These are phyloP conservation scores for Blastobotrys elegans DNA, from an alignment of 1,139 yeast species.

Conservation along the genomic window DNA sequence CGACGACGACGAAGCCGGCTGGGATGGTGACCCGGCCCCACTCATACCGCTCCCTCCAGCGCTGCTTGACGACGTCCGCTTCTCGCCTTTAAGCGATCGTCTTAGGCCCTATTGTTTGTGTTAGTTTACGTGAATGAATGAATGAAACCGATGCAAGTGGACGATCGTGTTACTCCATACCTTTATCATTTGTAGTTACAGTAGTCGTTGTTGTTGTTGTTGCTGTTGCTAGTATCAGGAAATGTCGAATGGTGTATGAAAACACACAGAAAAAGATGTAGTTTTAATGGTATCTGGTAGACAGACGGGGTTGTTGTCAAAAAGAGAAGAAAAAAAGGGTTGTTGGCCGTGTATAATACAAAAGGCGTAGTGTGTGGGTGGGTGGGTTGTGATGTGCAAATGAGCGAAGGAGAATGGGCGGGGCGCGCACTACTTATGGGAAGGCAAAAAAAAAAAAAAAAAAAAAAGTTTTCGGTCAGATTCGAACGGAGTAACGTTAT, in stretches of 20 bases:
- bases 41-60: conserved; percentile 3
- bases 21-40: not conserved
- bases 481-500: not conserved
- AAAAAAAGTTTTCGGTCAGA: not conserved
- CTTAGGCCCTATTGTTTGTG: conserved; percentile 30
- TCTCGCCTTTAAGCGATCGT: conserved; percentile 35
- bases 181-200: too few species aligned
- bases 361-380: too few species aligned
- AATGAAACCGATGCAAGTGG: not conserved
- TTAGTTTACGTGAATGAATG: not conserved
- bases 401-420: too few species aligned
- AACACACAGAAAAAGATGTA: not conserved
- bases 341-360: too few species aligned
- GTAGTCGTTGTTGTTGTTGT: not conserved
- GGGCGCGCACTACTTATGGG: too few species aligned
- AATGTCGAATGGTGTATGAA: not conserved
- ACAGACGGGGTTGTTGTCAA: not conserved
- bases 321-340: not conserved
- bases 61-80: conserved; percentile 27
- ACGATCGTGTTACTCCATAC: not conserved
- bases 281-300: not conserved
- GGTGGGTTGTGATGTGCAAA: too few species aligned
- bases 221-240: too few species aligned
- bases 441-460: not conserved
- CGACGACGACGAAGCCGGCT: not conserved